Evolutionary conservation across 176 grass and related monocot species (phyloP), one percentile per base, ranked within the genome.

Genomic region (Bonia amplexicaulis): DNA sequence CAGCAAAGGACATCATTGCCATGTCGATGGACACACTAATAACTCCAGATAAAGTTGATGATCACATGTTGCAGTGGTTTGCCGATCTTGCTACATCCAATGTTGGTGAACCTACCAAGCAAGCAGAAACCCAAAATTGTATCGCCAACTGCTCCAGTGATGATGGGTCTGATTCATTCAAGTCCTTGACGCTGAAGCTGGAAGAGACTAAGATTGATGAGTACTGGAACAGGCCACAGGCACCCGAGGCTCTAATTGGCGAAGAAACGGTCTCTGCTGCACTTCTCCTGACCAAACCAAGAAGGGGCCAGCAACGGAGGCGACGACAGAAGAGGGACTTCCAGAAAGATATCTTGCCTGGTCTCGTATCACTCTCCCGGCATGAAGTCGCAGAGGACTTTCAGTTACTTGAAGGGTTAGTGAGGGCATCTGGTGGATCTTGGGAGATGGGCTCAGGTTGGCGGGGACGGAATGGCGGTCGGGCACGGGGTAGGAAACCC

Each of bases 291-390:
- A 69, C 48, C 29, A 81, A 81, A 35, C 78, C 64, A 53, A 54
- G 35, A 66, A 69, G 78, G 49, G 64, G 78, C 7, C 47, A 81
- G 29, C 78, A 81, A 17, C 68, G 78, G 47, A 81, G 52, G 64
- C 47, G 64, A 6, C 78, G 64, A n/a, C 78, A 81, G 78, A 81
- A 81, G 78, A 33, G 78, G 2, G 78, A 81, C 47, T 81, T 81
- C 47, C 78, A 81, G 78, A 81, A 69, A 69, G 78, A 81, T 16
- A 54, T 81, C 47, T 35, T 81, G 78, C 78, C 78, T 23, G 67
- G 78, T 35, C 66, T 81, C 1, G 37, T 66, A 0, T 81, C 78
- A 3, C 64, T 81, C 0, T 53, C 63, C 48, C 78, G 78, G 19
- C 78, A 65, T 41, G 78, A 81, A 39, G 52, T 81, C 78, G 69